Conservation (phyloP, 2,329 filamentous ascomycete genomes). For the Orbilia blumenaviensis region DNA sequence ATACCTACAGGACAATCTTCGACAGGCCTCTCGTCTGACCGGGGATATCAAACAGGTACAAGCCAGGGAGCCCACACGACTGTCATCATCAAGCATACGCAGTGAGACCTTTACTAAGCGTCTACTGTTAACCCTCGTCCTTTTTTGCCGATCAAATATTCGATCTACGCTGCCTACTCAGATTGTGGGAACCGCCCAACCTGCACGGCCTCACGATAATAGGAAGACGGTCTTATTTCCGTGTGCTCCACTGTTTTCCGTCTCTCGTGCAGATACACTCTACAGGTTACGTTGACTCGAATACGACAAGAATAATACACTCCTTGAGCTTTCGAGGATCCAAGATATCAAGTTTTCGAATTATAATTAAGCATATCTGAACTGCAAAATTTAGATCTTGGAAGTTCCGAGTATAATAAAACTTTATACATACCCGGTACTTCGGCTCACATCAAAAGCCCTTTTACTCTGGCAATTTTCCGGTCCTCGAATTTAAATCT, state of each 20-base stretch:
- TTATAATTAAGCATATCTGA: slow-evolving; percentile 39
- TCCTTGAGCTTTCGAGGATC: slow-evolving; percentile 5
- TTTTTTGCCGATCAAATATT: slow-evolving; percentile 36
- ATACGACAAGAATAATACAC: slow-evolving; percentile 9
- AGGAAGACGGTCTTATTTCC: not conserved
- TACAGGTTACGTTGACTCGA: slow-evolving; percentile 1
- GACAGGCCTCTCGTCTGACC: slow-evolving; percentile 5
- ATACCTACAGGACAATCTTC: not conserved
- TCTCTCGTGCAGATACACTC: slow-evolving; percentile 1
- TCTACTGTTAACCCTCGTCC: not conserved
- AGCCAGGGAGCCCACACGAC: slow-evolving; percentile 12
- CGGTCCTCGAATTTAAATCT: slow-evolving; percentile 6
- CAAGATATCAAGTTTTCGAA: slow-evolving; percentile 12
- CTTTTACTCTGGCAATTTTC: slow-evolving; percentile 18
- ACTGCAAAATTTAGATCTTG: slow-evolving; percentile 20
- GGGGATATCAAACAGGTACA: not conserved
- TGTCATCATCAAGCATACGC: slow-evolving; percentile 47
- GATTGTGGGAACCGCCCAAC: slow-evolving; percentile 32
- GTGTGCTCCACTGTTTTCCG: not conserved
- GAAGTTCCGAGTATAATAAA: slow-evolving; percentile 7
- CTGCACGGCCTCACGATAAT: slow-evolving; percentile 37
- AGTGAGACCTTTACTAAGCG: slow-evolving; percentile 5
- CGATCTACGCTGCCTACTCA: slow-evolving; percentile 41
- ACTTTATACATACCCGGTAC: not conserved
- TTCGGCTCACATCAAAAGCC: slow-evolving; percentile 6